Evolutionary conservation across 2,329 filamentous ascomycete species (phyloP).

Genomic region (Verticillium zaregamsianum): DNA sequence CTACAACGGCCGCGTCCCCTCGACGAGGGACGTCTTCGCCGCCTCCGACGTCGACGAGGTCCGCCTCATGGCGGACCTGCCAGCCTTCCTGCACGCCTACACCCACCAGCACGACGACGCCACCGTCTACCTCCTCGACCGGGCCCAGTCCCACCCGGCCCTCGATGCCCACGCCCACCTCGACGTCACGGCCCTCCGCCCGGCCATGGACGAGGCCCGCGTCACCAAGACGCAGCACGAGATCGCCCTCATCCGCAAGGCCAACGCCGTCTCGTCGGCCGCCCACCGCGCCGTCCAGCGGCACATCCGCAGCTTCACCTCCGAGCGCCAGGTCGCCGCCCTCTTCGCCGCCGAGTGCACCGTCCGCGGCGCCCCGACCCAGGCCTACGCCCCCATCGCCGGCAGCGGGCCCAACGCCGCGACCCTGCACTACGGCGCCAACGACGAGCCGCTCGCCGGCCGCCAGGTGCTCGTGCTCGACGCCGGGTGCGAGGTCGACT

Average conservation of each 20-base stretch:
- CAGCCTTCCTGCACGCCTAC: conserved; percentile 44
- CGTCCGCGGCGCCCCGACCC: conserved; percentile 65
- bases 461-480: conserved; percentile 78
- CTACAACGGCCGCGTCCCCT: conserved; percentile 60
- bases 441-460: conserved; percentile 66
- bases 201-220: conserved; percentile 74
- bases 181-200: conserved; percentile 51
- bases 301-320: conserved; percentile 57
- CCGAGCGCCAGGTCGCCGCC: conserved; percentile 81
- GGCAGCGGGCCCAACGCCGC: conserved; percentile 78
- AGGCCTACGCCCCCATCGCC: conserved; percentile 87
- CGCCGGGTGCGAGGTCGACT: conserved; percentile 78
- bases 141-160: conserved; percentile 35
- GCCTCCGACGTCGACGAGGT: conserved; percentile 69
- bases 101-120: conserved; percentile 32
- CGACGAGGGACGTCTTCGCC: conserved; percentile 54
- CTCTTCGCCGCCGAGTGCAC: conserved; percentile 71
- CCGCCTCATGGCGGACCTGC: conserved; percentile 47
- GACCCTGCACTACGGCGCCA: conserved; percentile 81
- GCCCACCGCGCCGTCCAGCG: conserved; percentile 73
- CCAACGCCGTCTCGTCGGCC: conserved; percentile 72
- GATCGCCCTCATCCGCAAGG: conserved; percentile 73
- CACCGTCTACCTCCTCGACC: conserved; percentile 40
- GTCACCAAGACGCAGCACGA: conserved; percentile 86
- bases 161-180: conserved; percentile 26